These are phyloP conservation scores for Euphorbia corollata DNA, from an alignment of 441 rosid species.

Conservation along the genomic window DNA sequence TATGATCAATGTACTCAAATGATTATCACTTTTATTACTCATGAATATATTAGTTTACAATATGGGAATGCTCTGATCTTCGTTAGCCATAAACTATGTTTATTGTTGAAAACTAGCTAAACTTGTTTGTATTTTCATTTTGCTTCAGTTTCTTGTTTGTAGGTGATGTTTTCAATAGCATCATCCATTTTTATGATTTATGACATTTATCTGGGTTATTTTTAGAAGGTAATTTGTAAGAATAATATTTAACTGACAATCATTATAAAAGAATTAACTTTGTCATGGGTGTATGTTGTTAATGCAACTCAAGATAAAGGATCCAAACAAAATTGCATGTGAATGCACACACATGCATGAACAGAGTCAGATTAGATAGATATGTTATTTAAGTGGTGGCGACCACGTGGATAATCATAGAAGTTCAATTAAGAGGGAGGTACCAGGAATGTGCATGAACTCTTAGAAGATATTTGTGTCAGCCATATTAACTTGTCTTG, in stretches of 20 bases:
- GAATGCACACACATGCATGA: not conserved
- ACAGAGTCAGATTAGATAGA: not conserved
- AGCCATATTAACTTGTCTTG: not conserved
- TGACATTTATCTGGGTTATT: not conserved
- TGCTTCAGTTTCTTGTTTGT: not conserved
- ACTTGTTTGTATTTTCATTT: not conserved
- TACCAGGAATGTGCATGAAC: slow-evolving; percentile 3
- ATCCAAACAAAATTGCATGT: not conserved
- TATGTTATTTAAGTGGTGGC: not conserved
- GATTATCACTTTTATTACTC: not conserved
- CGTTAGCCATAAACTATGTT: not conserved
- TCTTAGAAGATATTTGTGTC: slow-evolving; percentile 12
- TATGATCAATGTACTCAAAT: not conserved
- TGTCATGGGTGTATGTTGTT: slow-evolving; percentile 6
- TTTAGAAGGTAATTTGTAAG: slow-evolving; percentile 1
- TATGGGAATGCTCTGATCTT: not conserved
- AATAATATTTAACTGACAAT: not conserved
- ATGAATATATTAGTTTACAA: not conserved
- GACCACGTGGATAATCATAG: not conserved
- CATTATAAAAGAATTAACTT: not conserved
- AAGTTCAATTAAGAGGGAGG: slow-evolving; percentile 1
- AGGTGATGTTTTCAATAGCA: not conserved
- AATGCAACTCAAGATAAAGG: not conserved
- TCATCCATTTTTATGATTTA: slow-evolving; percentile 11
- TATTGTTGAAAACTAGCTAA: not conserved